These are phyloP conservation scores for Hypoxylon sp. DNA, from an alignment of 2,329 filamentous ascomycete genomes.

Conservation along the genomic window DNA sequence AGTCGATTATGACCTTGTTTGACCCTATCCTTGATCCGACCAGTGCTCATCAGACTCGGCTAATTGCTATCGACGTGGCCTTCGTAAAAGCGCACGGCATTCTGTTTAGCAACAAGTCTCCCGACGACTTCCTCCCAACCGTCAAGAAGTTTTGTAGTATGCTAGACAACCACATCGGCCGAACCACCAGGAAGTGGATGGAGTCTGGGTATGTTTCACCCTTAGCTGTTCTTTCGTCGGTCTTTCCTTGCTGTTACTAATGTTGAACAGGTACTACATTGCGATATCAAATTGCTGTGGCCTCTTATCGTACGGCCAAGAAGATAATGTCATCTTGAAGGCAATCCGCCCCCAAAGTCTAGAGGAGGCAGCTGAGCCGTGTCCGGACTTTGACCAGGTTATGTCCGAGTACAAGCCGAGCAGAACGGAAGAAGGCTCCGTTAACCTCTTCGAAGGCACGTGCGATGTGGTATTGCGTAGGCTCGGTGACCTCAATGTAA, in stretches of 20 bases:
- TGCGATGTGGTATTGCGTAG: conserved; percentile 61
- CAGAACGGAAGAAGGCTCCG: conserved; percentile 43
- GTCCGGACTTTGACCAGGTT: conserved; percentile 44
- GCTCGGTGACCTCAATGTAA: conserved; percentile 67
- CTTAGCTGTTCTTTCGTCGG: neutral
- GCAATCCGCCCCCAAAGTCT: conserved; percentile 51
- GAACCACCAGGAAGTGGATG: conserved; percentile 64
- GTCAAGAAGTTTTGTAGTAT: conserved; percentile 63
- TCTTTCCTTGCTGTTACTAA: conserved; percentile 22
- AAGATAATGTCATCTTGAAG: conserved; percentile 61
- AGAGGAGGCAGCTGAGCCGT: conserved; percentile 47
- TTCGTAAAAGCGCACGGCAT: conserved; percentile 75
- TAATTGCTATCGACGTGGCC: conserved; percentile 64
- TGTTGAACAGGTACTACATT: conserved; percentile 63
- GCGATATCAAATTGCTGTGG: conserved; percentile 66
- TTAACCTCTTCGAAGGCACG: conserved; percentile 45
- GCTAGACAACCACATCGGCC: conserved; percentile 69
- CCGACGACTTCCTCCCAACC: conserved; percentile 60
- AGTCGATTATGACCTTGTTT: conserved; percentile 78
- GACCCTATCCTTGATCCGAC: conserved; percentile 63
- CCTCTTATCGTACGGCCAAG: conserved; percentile 65
- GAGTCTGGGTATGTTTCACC: conserved; percentile 55
- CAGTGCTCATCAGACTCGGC: conserved; percentile 51
- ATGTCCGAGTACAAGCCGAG: conserved; percentile 24
- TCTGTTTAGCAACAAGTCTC: conserved; percentile 61